Base-by-base conservation (phyloP, 805 yeast genomes). In the Saccharomycopsis schoenii region DNA sequence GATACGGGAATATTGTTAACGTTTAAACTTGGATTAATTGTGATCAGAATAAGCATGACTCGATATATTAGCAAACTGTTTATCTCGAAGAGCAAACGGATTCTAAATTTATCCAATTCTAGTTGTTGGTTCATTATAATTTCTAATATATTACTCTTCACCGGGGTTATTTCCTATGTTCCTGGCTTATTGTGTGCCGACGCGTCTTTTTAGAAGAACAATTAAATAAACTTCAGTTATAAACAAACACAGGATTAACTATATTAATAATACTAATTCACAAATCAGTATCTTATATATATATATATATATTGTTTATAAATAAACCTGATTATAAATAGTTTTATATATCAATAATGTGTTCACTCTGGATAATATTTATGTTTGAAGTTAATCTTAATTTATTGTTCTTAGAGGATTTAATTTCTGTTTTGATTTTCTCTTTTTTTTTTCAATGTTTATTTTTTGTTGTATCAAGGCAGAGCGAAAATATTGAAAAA, bases 61-160 rank as follows among this genome's bases (percentile, higher is more conserved):
- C 65, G 58, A 40, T 61, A 52, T 25, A 63, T 21, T 29, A 63
- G 52, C 25, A 63, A 42, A 25, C 61, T 55, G 51, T 63, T 63
- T 36, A 61, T 59, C 37, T 63, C 65, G 50, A 63, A 61, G 2
- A 63, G 59, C 12, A 61, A 15, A 25, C 55, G 59, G n/a, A 61
- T 62, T 39, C 61, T 52, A n/a, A 52, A 61, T 40, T 57, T 60
- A 36, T 63, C 65, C n/a, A 55, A 25, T 34, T 62, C 64, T 19
- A 60, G 19, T 15, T 54, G 36, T 15, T 57, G 52, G 21, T 47
- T 24, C 52, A 47, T 37, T 37, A 14, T 37, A 37, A 5, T 37
- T 37, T 37, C 12, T 37, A 9, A 9, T 11, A 37, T 37, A 12
- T 37, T 37, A 37, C 12, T 37, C 4, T 12, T 9, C 10, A 37